Evolutionary conservation across 495 filamentous ascomycete genomes (phyloP), one percentile per base, ranked within the genome.

Genomic region (Penicillium macrosclerotiorum): DNA sequence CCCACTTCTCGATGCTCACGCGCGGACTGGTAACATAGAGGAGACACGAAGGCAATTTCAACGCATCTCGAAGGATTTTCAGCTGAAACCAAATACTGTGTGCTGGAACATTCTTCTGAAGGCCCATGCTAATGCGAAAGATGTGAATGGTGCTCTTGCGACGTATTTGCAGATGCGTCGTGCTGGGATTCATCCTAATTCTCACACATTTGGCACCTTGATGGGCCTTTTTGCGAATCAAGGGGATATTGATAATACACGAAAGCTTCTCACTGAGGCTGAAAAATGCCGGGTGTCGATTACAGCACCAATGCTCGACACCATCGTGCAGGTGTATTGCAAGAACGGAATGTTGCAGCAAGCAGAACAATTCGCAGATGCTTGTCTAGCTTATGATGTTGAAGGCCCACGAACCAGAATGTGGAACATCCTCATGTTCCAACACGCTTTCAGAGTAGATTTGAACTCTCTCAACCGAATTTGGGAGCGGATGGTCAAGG

Each of bases 61-160:
- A 19, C 67, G 78, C 8, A 73, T 89, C 2, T 51, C 60, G 9
- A 55, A 63, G 2, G 73, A 79, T 35, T 81, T 81, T 45, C 66
- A 71, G 0, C 52, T 87, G 11, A 37, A 67, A 13, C 83, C 80
- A 14, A 76, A 77, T 48, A 60, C 66, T 0, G 48, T 67, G 9
- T 78, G 76, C 32, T 94, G 83, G 82, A 95, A 96, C 57, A 83
- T 86, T 22, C 59, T 96, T 24, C 68, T 98, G 12, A 77, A 83
- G 46, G 87, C 88, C 3, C 74, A 89, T 61, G 67, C 71, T 2
- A 81, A 80, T 52, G 78, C 77, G 4, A 71, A 75, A 20, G 84
- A 95, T 62, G 70, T 85, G 35, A 70, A 81, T 29, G 80, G 79
- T 3, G 81, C 81, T 12, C 69, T 87, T 47, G 49, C 63, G 3